These are phyloP conservation scores for Stagonosporopsis rhizophila DNA, from an alignment of 2,329 filamentous ascomycete species.

Conservation along the genomic window DNA sequence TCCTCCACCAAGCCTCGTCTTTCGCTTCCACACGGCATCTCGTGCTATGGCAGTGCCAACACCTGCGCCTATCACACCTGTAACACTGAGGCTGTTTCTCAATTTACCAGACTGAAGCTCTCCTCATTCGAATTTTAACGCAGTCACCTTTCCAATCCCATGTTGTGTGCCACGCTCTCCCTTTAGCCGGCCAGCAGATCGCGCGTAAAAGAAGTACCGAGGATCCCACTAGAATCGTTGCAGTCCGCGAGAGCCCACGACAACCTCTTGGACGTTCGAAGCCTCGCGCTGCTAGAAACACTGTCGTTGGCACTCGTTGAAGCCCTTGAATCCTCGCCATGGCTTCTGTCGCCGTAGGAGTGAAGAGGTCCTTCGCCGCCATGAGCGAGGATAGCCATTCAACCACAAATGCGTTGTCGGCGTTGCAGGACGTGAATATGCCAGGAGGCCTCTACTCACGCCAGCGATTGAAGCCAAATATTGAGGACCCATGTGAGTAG, in stretches of 20 bases:
- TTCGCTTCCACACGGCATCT: conserved; percentile 8
- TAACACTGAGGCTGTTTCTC: neutral
- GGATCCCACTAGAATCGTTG: neutral
- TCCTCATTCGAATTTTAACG: neutral
- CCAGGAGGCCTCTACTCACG: conserved; percentile 6
- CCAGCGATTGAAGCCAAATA: conserved; percentile 4
- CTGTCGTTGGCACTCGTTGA: neutral
- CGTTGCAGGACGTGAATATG: conserved; percentile 9
- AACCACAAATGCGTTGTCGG: conserved; percentile 6
- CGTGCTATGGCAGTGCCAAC: conserved; percentile 12
- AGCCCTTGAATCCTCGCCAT: conserved; percentile 20
- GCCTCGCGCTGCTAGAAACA: neutral
- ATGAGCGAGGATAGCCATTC: conserved; percentile 30
- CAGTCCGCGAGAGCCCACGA: conserved; percentile 1
- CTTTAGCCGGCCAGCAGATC: conserved; percentile 13
- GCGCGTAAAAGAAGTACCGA: conserved; percentile 13
- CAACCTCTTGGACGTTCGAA: neutral
- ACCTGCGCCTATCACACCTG: conserved; percentile 1
- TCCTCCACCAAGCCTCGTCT: conserved; percentile 9
- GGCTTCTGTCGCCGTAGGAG: conserved; percentile 37
- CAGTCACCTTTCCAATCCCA: neutral
- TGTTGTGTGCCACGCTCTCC: conserved; percentile 7
- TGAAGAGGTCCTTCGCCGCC: conserved; percentile 38
- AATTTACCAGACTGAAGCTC: conserved; percentile 5
- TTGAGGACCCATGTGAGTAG: conserved; percentile 18